phyloP scores from a whole-genome alignment of 208 protist genomes.

The Leishmania martiniquensis region DNA sequence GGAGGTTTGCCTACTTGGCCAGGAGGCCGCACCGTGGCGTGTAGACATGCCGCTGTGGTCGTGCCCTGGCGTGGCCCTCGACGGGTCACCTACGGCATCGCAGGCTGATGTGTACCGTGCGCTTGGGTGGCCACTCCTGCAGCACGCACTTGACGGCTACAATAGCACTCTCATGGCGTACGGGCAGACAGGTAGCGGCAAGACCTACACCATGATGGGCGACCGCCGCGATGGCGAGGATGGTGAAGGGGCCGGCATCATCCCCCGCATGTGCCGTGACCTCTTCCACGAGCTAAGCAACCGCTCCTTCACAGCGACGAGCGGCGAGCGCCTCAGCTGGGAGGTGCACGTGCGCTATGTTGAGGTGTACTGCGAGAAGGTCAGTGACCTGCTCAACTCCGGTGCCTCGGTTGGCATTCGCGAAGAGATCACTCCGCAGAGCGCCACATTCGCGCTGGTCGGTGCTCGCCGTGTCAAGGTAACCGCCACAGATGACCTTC shows the following conservation, averaged over 20 bases:
- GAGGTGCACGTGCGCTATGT: constrained; percentile 86
- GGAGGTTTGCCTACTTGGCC: constrained; percentile 42
- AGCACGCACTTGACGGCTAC: constrained; percentile 91
- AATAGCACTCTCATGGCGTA: constrained; percentile 93
- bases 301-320: constrained; percentile 43
- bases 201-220: constrained; percentile 93
- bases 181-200: constrained; percentile 90
- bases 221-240: constrained; percentile 24
- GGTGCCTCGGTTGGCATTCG: constrained; percentile 56
- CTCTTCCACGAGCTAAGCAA: constrained; percentile 68
- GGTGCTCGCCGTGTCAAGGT: constrained; percentile 59
- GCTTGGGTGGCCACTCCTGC: constrained; percentile 88
- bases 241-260: constrained; percentile 61
- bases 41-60: constrained; percentile 84
- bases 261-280: constrained; percentile 83
- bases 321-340: constrained; percentile 69
- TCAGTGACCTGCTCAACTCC: constrained; percentile 85
- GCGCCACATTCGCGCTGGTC: constrained; percentile 62
- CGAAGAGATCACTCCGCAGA: constrained; percentile 68
- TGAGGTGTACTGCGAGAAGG: constrained; percentile 92
- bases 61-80: constrained; percentile 37
- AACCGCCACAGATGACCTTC: constrained; percentile 54
- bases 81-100: constrained; percentile 47
- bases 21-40: constrained; percentile 40
- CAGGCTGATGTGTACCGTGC: constrained; percentile 84